phyloP scores from a whole-genome alignment of 208 protist species.

The Zelonia costaricensis region DNA sequence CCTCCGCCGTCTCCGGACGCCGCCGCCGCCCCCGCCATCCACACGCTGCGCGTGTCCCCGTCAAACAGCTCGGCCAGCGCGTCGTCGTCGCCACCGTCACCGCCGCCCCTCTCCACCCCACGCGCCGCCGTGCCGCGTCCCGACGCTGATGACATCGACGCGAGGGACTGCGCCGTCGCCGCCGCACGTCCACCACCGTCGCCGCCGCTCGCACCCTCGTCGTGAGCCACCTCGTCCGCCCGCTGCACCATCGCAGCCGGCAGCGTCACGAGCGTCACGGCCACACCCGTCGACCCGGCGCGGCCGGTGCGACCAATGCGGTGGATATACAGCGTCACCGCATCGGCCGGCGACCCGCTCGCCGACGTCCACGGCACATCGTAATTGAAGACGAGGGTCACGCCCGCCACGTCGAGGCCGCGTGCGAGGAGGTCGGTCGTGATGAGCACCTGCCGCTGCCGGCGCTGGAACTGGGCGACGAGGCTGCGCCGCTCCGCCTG shows the following conservation, averaged over 20 bases:
- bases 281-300: constrained; percentile 82
- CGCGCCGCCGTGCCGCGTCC: not conserved
- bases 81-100: constrained; percentile 6
- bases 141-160: too few species aligned
- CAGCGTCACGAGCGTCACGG: constrained; percentile 93
- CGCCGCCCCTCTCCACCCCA: not conserved
- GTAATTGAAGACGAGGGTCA: constrained; percentile 98
- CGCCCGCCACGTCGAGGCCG: constrained; percentile 95
- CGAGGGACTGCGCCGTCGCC: not conserved
- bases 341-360: constrained; percentile 29
- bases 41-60: constrained; percentile 22
- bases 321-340: constrained; percentile 94
- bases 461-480: constrained; percentile 94
- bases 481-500: constrained; percentile 93
- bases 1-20: not conserved
- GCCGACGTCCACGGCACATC: constrained; percentile 87
- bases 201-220: not conserved
- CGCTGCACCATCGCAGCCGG: constrained; percentile 39
- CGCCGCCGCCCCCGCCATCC: constrained; percentile 7
- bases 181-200: not conserved
- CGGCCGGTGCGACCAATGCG: constrained; percentile 94
- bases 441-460: constrained; percentile 96
- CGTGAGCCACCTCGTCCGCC: constrained; percentile 19
- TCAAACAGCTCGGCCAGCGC: constrained; percentile 28
- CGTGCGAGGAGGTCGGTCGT: constrained; percentile 97